phyloP scores from a whole-genome alignment of 345 rosid genomes.

The Citrus inodora region DNA sequence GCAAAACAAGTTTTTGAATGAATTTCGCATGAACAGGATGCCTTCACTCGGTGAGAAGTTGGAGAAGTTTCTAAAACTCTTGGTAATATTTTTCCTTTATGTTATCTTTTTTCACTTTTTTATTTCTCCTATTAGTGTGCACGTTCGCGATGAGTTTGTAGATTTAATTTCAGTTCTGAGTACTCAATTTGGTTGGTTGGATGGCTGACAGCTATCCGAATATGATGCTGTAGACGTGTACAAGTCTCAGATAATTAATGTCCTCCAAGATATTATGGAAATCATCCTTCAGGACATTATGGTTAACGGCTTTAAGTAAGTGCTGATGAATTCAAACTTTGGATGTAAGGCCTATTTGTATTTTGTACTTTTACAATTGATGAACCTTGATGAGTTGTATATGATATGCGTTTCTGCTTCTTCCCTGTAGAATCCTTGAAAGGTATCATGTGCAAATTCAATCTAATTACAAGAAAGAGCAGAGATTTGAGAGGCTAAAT shows the following conservation, averaged over 20 bases:
- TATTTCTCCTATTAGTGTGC: constrained; percentile 3
- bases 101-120: constrained; percentile 1
- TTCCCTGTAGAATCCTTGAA: constrained; percentile 52
- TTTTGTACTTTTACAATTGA: constrained; percentile 6
- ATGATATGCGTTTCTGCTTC: constrained; percentile 20
- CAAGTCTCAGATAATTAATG: constrained; percentile 75
- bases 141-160: not conserved
- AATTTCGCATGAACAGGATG: constrained; percentile 71
- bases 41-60: constrained; percentile 68
- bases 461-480: constrained; percentile 43
- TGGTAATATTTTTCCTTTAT: constrained; percentile 46
- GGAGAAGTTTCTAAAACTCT: constrained; percentile 63
- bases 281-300: constrained; percentile 75
- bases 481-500: constrained; percentile 74
- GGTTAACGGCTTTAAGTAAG: constrained; percentile 73
- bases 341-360: not conserved
- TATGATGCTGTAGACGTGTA: constrained; percentile 30
- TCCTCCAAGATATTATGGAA: constrained; percentile 92
- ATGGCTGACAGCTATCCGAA: constrained; percentile 48
- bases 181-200: constrained; percentile 13
- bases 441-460: constrained; percentile 26
- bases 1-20: constrained; percentile 43
- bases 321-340: constrained; percentile 18
- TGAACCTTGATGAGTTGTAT: constrained; percentile 5
- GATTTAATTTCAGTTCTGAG: not conserved